Evolutionary conservation across 805 yeast species (phyloP).

Genomic region (Debaryomyces castellii): DNA sequence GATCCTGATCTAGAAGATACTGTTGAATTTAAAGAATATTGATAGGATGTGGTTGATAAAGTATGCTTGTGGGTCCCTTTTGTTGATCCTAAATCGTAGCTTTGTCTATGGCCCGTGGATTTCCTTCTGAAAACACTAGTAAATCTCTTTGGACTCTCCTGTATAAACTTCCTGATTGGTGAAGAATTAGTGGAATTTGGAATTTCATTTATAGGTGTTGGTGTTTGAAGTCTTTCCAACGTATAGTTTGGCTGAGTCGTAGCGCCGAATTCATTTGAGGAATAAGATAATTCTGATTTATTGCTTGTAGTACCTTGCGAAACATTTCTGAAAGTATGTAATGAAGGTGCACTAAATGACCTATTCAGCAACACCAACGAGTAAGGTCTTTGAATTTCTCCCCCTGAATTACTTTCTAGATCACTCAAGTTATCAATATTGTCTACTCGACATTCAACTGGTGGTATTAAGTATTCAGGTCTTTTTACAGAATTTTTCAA

Average conservation of each 20-base stretch:
- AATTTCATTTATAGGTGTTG: not conserved
- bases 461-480: slow-evolving; percentile 6
- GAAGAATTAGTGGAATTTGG: slow-evolving; percentile 17
- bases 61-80: slow-evolving; percentile 23
- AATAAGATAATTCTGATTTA: not conserved
- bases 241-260: not conserved
- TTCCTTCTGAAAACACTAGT: slow-evolving; percentile 18
- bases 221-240: not conserved
- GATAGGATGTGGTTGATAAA: slow-evolving; percentile 25
- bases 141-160: slow-evolving; percentile 29
- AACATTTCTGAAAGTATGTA: slow-evolving; percentile 35
- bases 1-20: slow-evolving; percentile 30
- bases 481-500: not conserved
- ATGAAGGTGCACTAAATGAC: slow-evolving; percentile 40
- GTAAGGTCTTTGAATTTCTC: slow-evolving; percentile 4
- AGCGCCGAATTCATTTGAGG: not conserved
- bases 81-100: not conserved
- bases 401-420: slow-evolving; percentile 1
- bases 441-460: slow-evolving; percentile 14
- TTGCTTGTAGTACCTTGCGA: slow-evolving; percentile 4
- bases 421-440: slow-evolving; percentile 26
- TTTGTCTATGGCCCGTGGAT: not conserved
- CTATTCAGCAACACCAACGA: slow-evolving; percentile 23
- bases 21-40: slow-evolving; percentile 25
- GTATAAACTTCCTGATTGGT: slow-evolving; percentile 32